Evolutionary conservation across 2,329 filamentous ascomycete species (phyloP).

Genomic region (Fonsecaea erecta): DNA sequence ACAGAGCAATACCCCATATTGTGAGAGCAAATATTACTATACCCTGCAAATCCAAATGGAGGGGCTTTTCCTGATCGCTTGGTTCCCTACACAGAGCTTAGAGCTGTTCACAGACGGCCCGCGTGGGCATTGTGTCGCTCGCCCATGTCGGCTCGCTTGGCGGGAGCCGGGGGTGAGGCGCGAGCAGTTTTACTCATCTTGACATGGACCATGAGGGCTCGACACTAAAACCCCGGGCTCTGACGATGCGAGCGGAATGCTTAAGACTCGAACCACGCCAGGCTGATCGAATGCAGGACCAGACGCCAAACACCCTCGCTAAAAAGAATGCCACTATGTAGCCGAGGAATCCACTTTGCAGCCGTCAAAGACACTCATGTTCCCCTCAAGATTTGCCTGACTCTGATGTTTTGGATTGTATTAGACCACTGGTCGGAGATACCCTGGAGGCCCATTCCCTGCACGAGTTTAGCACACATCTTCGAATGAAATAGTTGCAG

Average conservation of each 20-base stretch:
- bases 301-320: constrained; percentile 18
- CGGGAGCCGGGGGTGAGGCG: too few species aligned
- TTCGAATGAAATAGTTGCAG: not conserved
- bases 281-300: not conserved
- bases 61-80: too few species aligned
- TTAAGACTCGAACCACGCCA: not conserved
- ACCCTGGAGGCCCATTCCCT: constrained; percentile 59
- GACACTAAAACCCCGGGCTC: not conserved
- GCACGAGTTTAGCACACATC: constrained; percentile 25
- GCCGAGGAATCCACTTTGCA: not conserved
- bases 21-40: too few species aligned
- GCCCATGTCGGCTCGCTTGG: too few species aligned
- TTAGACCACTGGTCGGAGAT: constrained; percentile 51
- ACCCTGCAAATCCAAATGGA: too few species aligned
- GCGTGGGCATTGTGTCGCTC: too few species aligned
- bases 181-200: not conserved
- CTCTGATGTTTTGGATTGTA: constrained; percentile 35
- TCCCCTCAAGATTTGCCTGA: not conserved
- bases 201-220: not conserved
- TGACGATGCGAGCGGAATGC: not conserved
- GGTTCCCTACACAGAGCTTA: too few species aligned
- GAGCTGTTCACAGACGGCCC: too few species aligned
- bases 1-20: too few species aligned
- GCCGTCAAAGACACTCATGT: not conserved
- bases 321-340: constrained; percentile 4